A percentile compares a stretch with the other conserved stretches of the same genome.
Conservation (phyloP, 768 basidiomycete species). For the Candolleomyces aberdarensis region DNA sequence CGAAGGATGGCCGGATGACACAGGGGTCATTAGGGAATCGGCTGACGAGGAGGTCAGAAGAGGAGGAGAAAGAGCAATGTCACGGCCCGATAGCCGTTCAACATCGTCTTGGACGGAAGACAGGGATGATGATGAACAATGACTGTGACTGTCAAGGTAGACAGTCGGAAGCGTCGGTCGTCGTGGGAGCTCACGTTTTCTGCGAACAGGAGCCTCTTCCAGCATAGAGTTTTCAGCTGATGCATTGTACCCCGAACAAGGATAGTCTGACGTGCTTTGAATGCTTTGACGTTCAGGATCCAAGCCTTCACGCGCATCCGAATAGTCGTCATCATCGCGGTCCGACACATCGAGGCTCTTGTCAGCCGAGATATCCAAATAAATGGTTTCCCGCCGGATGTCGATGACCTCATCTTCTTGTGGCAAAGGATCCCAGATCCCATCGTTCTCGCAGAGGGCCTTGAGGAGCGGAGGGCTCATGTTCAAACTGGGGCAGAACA, state of each 20-base stretch:
- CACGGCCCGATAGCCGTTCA: slow-evolving; percentile 6
- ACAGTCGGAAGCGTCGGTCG: slow-evolving; percentile 33
- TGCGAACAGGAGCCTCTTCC: slow-evolving; percentile 11
- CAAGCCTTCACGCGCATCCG: slow-evolving; percentile 24
- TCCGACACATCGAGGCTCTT: neutral
- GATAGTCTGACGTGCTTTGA: slow-evolving; percentile 20
- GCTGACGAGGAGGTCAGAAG: slow-evolving; percentile 55
- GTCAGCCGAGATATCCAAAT: slow-evolving; percentile 9
- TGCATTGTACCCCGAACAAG: slow-evolving; percentile 34
- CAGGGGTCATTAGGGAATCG: slow-evolving; percentile 42
- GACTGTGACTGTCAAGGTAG: slow-evolving; percentile 33
- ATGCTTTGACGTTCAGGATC: slow-evolving; percentile 21
- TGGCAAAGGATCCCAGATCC: slow-evolving; percentile 49
- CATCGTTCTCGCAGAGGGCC: slow-evolving; percentile 67
- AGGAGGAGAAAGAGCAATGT: slow-evolving; percentile 29
- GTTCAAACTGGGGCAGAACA: slow-evolving; percentile 84
- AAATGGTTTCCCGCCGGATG: slow-evolving; percentile 10
- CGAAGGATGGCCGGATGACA: slow-evolving; percentile 49
- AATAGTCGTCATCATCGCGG: slow-evolving; percentile 21
- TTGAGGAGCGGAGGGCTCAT: slow-evolving; percentile 74
- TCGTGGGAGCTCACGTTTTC: slow-evolving; percentile 12
- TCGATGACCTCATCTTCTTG: slow-evolving; percentile 9
- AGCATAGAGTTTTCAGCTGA: slow-evolving; percentile 29
- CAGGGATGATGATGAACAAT: slow-evolving; percentile 27
- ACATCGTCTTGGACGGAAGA: slow-evolving; percentile 17